These are phyloP conservation scores for Hypoxylon lienhwacheense DNA, from an alignment of 495 filamentous ascomycete species.

Conservation along the genomic window DNA sequence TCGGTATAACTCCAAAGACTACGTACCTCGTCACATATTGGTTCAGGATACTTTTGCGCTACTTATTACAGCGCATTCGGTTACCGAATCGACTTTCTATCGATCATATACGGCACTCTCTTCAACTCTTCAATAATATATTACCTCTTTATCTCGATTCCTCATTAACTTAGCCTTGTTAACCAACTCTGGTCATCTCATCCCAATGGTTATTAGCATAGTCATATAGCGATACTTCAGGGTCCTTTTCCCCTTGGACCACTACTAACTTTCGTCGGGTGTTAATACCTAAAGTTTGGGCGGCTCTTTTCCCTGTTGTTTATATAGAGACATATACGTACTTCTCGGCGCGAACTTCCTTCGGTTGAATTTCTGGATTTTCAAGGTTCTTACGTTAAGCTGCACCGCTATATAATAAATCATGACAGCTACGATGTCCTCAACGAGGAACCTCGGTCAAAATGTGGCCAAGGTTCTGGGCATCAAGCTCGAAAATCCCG, in stretches of 20 bases:
- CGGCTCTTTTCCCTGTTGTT: too few species aligned
- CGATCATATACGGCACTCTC: neutral
- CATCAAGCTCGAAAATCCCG: slow-evolving; percentile 75
- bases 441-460: slow-evolving; percentile 58
- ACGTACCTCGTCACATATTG: neutral
- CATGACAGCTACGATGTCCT: slow-evolving; percentile 25
- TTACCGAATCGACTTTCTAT: slow-evolving; percentile 1
- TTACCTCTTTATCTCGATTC: neutral
- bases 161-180: neutral
- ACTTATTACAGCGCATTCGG: neutral
- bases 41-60: neutral
- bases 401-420: neutral
- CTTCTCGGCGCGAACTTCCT: too few species aligned
- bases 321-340: too few species aligned
- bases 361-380: too few species aligned
- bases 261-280: neutral
- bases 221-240: slow-evolving; percentile 6
- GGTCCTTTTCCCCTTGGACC: neutral
- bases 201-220: slow-evolving; percentile 8
- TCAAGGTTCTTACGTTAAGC: too few species aligned
- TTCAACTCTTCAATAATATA: neutral
- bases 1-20: slow-evolving; percentile 13
- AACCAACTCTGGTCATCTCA: neutral
- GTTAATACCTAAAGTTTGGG: too few species aligned
- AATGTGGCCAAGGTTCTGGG: slow-evolving; percentile 76